Conservation (phyloP, 2,329 filamentous ascomycete species). For the Trichoderma atroviride region DNA sequence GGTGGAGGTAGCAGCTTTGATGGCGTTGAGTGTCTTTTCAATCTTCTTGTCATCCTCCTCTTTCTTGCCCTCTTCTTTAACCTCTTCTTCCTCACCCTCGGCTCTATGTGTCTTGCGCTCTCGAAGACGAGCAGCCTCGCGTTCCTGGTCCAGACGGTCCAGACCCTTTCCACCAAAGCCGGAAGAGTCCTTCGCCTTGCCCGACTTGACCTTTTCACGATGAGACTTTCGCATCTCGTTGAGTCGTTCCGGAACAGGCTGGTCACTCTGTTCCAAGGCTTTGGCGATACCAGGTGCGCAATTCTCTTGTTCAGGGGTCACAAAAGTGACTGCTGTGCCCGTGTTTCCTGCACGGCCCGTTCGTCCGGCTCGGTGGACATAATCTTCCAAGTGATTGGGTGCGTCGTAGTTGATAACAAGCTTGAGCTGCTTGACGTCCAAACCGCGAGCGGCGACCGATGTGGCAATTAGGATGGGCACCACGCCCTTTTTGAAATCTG, state of each 20-base stretch:
- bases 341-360: slow-evolving; percentile 94
- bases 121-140: slow-evolving; percentile 81
- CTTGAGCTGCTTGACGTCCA: slow-evolving; percentile 95
- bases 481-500: slow-evolving; percentile 90
- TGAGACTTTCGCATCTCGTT: slow-evolving; percentile 71
- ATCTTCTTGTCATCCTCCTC: slow-evolving; percentile 69
- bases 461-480: slow-evolving; percentile 91
- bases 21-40: slow-evolving; percentile 66
- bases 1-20: slow-evolving; percentile 63
- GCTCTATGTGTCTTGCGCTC: slow-evolving; percentile 90
- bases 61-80: slow-evolving; percentile 76
- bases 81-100: slow-evolving; percentile 81
- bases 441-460: slow-evolving; percentile 88
- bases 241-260: slow-evolving; percentile 73
- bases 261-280: slow-evolving; percentile 88
- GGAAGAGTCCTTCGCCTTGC: slow-evolving; percentile 84
- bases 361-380: slow-evolving; percentile 90
- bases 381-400: slow-evolving; percentile 93
- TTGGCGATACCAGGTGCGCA: slow-evolving; percentile 87
- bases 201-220: slow-evolving; percentile 86
- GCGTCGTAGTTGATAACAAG: slow-evolving; percentile 95
- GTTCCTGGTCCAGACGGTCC: slow-evolving; percentile 86
- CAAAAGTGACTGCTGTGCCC: slow-evolving; percentile 91
- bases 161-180: slow-evolving; percentile 96
- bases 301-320: slow-evolving; percentile 89